Percentiles rank a stretch among this genome's conserved stretches.
These are phyloP conservation scores for Metarhizium anisopliae DNA, from an alignment of 2,329 filamentous ascomycete genomes.

Conservation along the genomic window DNA sequence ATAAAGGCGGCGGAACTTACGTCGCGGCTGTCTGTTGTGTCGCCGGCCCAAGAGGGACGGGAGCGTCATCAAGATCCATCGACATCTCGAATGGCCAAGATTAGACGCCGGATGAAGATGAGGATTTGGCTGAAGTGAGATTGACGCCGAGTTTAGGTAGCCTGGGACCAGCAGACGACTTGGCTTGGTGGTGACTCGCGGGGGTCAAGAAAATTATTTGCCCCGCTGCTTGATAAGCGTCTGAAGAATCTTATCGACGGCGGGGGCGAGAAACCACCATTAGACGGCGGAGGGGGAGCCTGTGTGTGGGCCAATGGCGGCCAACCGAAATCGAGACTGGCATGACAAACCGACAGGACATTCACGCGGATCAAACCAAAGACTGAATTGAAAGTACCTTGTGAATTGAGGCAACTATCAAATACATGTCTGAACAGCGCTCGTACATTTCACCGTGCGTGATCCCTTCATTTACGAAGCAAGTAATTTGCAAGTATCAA, in stretches of 20 bases:
- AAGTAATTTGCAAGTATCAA: not conserved
- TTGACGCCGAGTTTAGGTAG: conserved; percentile 7
- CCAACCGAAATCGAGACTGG: too few relatives aligned
- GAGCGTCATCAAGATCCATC: conserved; percentile 36
- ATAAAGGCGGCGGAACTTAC: conserved; percentile 19
- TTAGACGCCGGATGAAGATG: conserved; percentile 8
- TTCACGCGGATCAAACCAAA: too few relatives aligned
- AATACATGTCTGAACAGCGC: not conserved
- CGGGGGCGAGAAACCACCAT: not conserved
- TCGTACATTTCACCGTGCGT: not conserved
- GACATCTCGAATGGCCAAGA: conserved; percentile 20
- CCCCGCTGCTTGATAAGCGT: conserved; percentile 30
- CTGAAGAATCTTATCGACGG: conserved; percentile 17
- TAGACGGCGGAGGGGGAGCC: too few relatives aligned
- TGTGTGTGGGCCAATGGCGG: too few relatives aligned
- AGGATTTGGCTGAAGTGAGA: conserved; percentile 8
- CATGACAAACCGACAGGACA: too few relatives aligned
- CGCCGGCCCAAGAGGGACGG: conserved; percentile 26
- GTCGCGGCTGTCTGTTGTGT: conserved; percentile 27
- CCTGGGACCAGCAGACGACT: conserved; percentile 10
- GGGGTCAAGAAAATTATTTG: conserved; percentile 23
- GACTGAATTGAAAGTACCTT: not conserved
- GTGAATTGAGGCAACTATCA: not conserved
- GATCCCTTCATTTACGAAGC: not conserved
- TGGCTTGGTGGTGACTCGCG: conserved; percentile 7